Conservation (phyloP, 352 stramenopile genomes). For the Phytophthora aleatoria region DNA sequence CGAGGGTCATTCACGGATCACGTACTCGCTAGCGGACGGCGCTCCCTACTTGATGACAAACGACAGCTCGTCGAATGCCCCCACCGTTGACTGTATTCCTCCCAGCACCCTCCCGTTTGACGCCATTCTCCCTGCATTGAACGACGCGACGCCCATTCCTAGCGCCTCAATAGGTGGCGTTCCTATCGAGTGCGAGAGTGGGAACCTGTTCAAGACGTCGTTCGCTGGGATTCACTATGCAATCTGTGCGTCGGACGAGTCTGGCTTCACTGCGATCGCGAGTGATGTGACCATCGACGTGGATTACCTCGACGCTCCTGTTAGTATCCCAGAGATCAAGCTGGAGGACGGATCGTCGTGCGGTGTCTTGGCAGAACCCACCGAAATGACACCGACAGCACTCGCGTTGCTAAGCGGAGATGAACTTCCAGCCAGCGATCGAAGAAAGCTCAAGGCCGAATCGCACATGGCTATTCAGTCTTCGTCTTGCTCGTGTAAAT, state of each 20-base stretch:
- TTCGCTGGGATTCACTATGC: conserved; percentile 34
- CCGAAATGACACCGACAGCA: conserved; percentile 4
- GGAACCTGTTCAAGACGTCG: conserved; percentile 29
- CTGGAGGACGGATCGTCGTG: conserved; percentile 16
- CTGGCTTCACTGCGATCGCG: conserved; percentile 32
- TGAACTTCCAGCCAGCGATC: conserved; percentile 5
- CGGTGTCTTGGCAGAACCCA: conserved; percentile 3
- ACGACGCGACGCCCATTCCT: conserved; percentile 16
- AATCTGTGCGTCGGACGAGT: conserved; percentile 23
- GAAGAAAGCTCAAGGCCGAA: conserved; percentile 19
- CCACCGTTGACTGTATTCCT: conserved; percentile 25
- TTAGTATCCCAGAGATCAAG: conserved; percentile 3
- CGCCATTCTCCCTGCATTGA: conserved; percentile 22
- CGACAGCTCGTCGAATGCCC: conserved; percentile 9
- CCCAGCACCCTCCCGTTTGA: conserved; percentile 23
- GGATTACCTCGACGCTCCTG: conserved; percentile 18
- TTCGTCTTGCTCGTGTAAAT: conserved; percentile 25
- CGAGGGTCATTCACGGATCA: conserved; percentile 21
- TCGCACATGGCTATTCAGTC: conserved; percentile 23
- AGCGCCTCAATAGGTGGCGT: conserved; percentile 11
- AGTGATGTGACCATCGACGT: conserved; percentile 41
- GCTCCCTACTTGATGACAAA: conserved; percentile 31
- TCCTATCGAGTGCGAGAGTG: conserved; percentile 29
- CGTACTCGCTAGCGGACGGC: conserved; percentile 37
- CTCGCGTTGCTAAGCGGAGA: conserved; percentile 22